A percentile compares a stretch with the other conserved stretches of the same genome.
These are phyloP conservation scores for Ustilago tritici DNA, from an alignment of 1,284 basidiomycete species.

Conservation along the genomic window DNA sequence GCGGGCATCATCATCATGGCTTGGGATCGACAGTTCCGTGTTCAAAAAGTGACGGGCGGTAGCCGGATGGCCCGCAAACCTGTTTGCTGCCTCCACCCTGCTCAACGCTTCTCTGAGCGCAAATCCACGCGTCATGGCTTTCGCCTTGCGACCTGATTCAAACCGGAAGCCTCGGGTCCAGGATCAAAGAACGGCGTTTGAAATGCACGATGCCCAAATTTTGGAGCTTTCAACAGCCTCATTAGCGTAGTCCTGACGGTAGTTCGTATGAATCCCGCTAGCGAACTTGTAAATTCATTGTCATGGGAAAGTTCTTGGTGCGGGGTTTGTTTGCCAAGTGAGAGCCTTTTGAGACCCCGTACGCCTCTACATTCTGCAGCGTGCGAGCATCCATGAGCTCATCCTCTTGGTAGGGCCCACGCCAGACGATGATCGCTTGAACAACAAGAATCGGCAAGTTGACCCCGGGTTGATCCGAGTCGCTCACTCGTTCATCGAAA, in stretches of 20 bases:
- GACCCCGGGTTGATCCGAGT: no score
- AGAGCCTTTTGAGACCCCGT: background rate
- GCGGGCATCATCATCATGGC: background rate
- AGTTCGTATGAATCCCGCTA: slow-evolving; percentile 1
- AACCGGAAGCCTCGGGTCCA: background rate
- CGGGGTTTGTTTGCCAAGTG: slow-evolving; percentile 5
- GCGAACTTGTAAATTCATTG: background rate
- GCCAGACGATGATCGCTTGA: background rate
- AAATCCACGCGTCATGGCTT: slow-evolving; percentile 17
- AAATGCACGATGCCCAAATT: slow-evolving; percentile 24
- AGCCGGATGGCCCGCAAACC: background rate
- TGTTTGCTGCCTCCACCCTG: background rate
- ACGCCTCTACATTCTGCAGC: background rate
- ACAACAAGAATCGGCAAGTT: no score
- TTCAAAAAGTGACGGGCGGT: background rate
- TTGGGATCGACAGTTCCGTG: slow-evolving; percentile 8
- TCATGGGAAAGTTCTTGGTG: slow-evolving; percentile 3
- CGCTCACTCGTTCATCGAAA: no score
- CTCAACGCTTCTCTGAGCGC: background rate
- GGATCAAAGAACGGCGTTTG: slow-evolving; percentile 1
- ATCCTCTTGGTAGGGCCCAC: background rate
- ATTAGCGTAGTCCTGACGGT: background rate
- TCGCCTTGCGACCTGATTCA: background rate
- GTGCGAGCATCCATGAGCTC: background rate
- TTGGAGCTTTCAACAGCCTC: slow-evolving; percentile 14